These are phyloP conservation scores for Delitschia confertaspora DNA, from an alignment of 495 filamentous ascomycete species.

Conservation along the genomic window DNA sequence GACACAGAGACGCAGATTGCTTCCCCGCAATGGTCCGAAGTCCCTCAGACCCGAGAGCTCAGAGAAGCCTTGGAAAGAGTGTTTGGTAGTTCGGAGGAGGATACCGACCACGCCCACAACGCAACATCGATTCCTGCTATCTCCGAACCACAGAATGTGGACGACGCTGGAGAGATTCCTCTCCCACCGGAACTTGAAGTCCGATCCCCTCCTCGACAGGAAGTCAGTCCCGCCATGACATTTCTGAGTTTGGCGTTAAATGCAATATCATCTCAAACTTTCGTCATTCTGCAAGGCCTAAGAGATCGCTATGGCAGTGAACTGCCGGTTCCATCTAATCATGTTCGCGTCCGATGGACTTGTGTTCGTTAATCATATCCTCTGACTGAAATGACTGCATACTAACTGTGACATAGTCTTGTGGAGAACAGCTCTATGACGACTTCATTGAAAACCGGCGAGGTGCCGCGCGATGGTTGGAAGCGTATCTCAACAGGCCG, in stretches of 20 bases:
- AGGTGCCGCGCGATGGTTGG: conserved; percentile 33
- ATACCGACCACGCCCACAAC: neutral
- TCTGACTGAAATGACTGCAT: neutral
- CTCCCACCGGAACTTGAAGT: conserved; percentile 14
- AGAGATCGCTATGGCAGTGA: conserved; percentile 18
- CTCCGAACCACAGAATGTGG: conserved; percentile 1
- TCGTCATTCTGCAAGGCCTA: conserved; percentile 10
- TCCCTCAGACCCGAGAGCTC: conserved; percentile 18
- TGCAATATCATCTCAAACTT: conserved; percentile 8
- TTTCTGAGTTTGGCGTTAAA: conserved; percentile 16
- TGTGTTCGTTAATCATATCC: conserved; percentile 29
- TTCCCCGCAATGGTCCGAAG: conserved; percentile 16
- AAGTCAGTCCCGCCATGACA: conserved; percentile 5
- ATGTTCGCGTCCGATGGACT: conserved; percentile 33
- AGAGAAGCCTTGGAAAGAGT: conserved; percentile 14
- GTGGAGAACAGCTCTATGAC: conserved; percentile 34
- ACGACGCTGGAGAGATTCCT: conserved; percentile 9
- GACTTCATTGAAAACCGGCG: conserved; percentile 34
- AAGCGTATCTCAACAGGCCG: conserved; percentile 31
- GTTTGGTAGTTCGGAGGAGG: neutral
- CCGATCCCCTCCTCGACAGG: conserved; percentile 2
- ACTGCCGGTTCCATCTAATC: conserved; percentile 14
- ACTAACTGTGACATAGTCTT: conserved; percentile 21
- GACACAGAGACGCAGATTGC: neutral
- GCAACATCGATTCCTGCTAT: conserved; percentile 1